Conservation (phyloP, 1,139 yeast species). For the Arxiozyma slooffiae region DNA sequence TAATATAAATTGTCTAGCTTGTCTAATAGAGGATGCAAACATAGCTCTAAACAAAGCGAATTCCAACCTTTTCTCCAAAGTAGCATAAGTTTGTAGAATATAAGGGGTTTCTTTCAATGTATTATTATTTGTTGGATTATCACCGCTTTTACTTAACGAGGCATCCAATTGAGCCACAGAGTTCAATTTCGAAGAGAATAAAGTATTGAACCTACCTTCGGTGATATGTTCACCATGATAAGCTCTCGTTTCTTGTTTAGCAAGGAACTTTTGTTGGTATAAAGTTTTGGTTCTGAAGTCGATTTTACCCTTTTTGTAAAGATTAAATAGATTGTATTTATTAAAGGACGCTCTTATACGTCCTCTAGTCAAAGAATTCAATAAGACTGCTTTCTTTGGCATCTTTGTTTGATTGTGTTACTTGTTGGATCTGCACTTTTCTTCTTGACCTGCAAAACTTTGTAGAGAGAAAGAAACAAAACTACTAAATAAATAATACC, state of each 20-base stretch:
- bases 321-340: constrained; percentile 81
- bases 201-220: constrained; percentile 68
- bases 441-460: background rate
- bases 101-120: constrained; percentile 58
- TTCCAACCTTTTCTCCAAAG: constrained; percentile 80
- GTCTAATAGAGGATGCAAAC: constrained; percentile 91
- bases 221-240: constrained; percentile 93
- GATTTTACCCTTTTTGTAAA: constrained; percentile 56
- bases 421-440: background rate
- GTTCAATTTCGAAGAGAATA: constrained; percentile 63
- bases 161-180: constrained; percentile 83
- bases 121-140: background rate
- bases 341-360: constrained; percentile 87
- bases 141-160: constrained; percentile 47
- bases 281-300: constrained; percentile 49
- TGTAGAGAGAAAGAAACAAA: too few species aligned
- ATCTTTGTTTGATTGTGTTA: constrained; percentile 27
- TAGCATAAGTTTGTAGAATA: constrained; percentile 80
- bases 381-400: constrained; percentile 55
- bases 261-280: constrained; percentile 84
- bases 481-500: too few species aligned
- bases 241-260: constrained; percentile 86
- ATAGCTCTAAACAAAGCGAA: constrained; percentile 81
- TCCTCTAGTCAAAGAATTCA: constrained; percentile 56
- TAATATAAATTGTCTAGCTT: constrained; percentile 80